These are phyloP conservation scores for Lachnellula occidentalis DNA, from an alignment of 2,329 filamentous ascomycete genomes.

Conservation along the genomic window DNA sequence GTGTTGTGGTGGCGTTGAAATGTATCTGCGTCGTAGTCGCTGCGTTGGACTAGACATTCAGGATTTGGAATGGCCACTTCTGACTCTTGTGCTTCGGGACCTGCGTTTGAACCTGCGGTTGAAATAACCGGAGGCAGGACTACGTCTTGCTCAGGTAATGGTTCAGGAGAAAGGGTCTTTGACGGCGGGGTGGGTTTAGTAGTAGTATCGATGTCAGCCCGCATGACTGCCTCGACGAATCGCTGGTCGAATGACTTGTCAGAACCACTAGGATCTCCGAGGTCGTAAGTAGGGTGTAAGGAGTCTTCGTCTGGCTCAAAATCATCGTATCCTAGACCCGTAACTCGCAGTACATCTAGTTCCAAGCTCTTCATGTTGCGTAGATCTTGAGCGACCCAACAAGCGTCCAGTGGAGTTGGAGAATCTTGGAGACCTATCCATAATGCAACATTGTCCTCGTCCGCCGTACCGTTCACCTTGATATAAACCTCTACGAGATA, in stretches of 20 bases:
- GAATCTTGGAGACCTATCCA: constrained; percentile 28
- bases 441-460: constrained; percentile 17
- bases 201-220: constrained; percentile 1
- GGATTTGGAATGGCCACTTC: background rate
- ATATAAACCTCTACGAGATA: constrained; percentile 31
- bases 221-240: constrained; percentile 29
- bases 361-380: constrained; percentile 22
- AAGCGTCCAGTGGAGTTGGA: constrained; percentile 10
- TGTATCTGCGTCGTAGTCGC: constrained; percentile 27
- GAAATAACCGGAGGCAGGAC: background rate
- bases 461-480: constrained; percentile 22
- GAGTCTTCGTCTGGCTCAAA: constrained; percentile 17
- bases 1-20: constrained; percentile 27
- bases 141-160: background rate
- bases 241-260: constrained; percentile 28
- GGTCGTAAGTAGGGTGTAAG: constrained; percentile 23
- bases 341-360: constrained; percentile 27
- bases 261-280: constrained; percentile 21
- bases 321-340: constrained; percentile 31
- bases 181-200: background rate
- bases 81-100: background rate
- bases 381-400: constrained; percentile 28
- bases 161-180: background rate
- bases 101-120: no score
- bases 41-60: background rate